These are phyloP conservation scores for Lithospermum erythrorhizon DNA, from an alignment of 257 asterid genomes.

Conservation along the genomic window DNA sequence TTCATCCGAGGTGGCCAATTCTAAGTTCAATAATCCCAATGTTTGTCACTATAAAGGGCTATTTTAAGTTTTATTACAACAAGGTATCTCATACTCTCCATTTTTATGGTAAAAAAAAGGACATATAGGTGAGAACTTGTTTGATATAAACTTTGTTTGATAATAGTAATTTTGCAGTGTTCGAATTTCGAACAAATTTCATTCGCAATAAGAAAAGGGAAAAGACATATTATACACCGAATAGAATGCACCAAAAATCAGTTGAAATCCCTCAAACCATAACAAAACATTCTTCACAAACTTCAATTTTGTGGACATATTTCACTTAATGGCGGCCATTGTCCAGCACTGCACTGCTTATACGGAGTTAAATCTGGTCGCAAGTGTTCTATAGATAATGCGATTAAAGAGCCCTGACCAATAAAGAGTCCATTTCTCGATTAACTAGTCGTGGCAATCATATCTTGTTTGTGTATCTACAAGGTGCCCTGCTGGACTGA, in stretches of 20 bases:
- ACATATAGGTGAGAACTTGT: too few relatives aligned
- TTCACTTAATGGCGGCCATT: conserved; percentile 4
- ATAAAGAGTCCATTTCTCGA: conserved; percentile 1
- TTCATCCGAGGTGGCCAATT: not conserved
- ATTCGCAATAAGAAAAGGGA: not conserved
- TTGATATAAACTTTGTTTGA: too few relatives aligned
- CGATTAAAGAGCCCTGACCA: conserved; percentile 9
- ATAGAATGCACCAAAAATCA: not conserved
- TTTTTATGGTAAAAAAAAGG: too few relatives aligned
- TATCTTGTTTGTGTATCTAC: conserved; percentile 18
- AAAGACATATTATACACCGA: not conserved
- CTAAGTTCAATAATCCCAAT: not conserved
- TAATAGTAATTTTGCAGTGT: too few relatives aligned
- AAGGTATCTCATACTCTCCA: too few relatives aligned
- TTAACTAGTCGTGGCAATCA: conserved; percentile 4
- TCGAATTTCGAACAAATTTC: too few relatives aligned
- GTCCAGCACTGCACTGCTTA: not conserved
- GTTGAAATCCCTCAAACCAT: not conserved
- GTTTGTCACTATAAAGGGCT: not conserved
- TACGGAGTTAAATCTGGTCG: not conserved
- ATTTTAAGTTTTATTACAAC: too few relatives aligned
- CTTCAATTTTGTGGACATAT: conserved; percentile 10
- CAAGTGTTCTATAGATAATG: not conserved
- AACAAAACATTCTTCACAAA: conserved; percentile 4
- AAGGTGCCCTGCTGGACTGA: conserved; percentile 13